A percentile compares a stretch with the other conserved stretches of the same genome.
These are phyloP conservation scores for Ogataea henricii DNA, from an alignment of 805 yeast species.

Conservation along the genomic window DNA sequence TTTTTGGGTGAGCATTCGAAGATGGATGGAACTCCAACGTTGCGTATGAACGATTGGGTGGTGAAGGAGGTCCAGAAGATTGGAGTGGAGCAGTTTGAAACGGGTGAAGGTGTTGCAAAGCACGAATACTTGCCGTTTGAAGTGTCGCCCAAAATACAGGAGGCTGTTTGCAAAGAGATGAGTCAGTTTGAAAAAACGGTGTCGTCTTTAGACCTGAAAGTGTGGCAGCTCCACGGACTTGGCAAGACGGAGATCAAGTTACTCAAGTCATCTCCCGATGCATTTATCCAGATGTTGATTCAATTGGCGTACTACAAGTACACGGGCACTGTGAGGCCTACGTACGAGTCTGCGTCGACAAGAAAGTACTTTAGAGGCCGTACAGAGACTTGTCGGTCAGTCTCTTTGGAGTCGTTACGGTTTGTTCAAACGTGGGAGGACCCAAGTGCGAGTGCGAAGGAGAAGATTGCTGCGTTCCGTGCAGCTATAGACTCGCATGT, in stretches of 20 bases:
- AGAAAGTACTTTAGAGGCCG: slow-evolving; percentile 87
- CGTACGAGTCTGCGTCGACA: slow-evolving; percentile 95
- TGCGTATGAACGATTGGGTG: slow-evolving; percentile 79
- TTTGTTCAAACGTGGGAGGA: slow-evolving; percentile 78
- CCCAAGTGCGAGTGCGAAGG: slow-evolving; percentile 47
- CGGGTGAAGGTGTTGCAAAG: background rate
- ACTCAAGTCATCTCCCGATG: slow-evolving; percentile 89
- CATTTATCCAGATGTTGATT: slow-evolving; percentile 84
- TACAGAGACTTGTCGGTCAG: slow-evolving; percentile 91
- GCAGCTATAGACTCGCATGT: slow-evolving; percentile 76
- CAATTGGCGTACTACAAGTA: slow-evolving; percentile 89
- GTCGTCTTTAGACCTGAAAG: slow-evolving; percentile 68
- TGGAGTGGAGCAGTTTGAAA: slow-evolving; percentile 14
- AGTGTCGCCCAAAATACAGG: slow-evolving; percentile 51
- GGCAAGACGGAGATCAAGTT: slow-evolving; percentile 86
- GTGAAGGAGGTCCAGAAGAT: slow-evolving; percentile 54
- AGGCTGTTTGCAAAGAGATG: slow-evolving; percentile 57
- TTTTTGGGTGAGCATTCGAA: slow-evolving; percentile 95
- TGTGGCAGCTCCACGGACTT: slow-evolving; percentile 78
- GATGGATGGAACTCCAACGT: slow-evolving; percentile 98
- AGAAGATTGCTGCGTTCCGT: slow-evolving; percentile 68
- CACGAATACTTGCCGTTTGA: slow-evolving; percentile 44
- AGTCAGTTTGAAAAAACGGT: slow-evolving; percentile 55
- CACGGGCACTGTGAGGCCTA: slow-evolving; percentile 80
- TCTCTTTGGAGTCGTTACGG: slow-evolving; percentile 65